Base-by-base conservation (phyloP, 441 rosid genomes). In the Adansonia gregorii region DNA sequence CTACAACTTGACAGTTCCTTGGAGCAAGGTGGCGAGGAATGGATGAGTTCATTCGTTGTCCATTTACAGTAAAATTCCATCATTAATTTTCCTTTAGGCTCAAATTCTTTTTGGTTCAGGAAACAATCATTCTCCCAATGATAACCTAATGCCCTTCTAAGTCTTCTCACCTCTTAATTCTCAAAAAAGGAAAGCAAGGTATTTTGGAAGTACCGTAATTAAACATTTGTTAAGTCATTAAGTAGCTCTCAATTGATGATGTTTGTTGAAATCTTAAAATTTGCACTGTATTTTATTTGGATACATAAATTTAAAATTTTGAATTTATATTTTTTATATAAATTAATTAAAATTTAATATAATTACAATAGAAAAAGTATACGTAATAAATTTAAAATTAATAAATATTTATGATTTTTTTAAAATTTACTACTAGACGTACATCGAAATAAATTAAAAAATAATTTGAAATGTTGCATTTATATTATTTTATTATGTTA, bases 81-180 rank as follows among this genome's bases (percentile, higher is more conserved):
- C 71, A 79, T 60, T 46, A 68, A 46, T 46, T 46, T 20, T 68
- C 56, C 54, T 20, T 67, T 67, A 10, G 55, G 35, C 49, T 39
- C 69, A n/a, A 65, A 15, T 7, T 8, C 14, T 43, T 66, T 66
- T 41, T n/a, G 22, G 72, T 67, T 46, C 56, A 46, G 55, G 9
- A 68, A 46, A 31, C 48, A 48, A 78, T 74, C 54, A 81, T 83
- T 35, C 80, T 67, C 55, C 74, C 83, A 83, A 82, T 82, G 70
- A 82, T 80, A 45, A 35, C 54, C 39, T 1, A 31, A 66, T 69
- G 43, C 4, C 41, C 22, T 31, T 74, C 58, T 60, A 27, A 22
- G 6, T 69, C 19, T 49, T 15, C 7, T 49, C 14, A n/a, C 46
- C 45, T 15, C 43, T 39, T 19, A 61, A 41, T 52, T 19, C 52